Base-by-base conservation (phyloP, 768 basidiomycete species). In the Serpula lacrymans region DNA sequence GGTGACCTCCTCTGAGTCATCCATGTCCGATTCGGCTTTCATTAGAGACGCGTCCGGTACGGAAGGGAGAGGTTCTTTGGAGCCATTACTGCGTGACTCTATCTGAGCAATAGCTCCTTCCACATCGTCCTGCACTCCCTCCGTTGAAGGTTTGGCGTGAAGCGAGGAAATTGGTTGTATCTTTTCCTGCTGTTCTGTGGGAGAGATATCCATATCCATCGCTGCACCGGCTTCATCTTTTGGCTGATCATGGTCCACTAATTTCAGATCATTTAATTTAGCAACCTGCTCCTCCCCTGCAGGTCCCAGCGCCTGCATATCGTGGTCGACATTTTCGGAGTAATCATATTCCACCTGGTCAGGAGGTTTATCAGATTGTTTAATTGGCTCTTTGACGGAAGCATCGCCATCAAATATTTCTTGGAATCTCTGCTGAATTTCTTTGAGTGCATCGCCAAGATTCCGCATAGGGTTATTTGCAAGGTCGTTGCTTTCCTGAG, bases 281-380 rank as follows among this genome's bases (percentile, higher is more conserved):
- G 87, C 84, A 9, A 79, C 77, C 57, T 93, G 80, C 50, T 95
- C 91, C 30, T 89, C 82, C 8, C 76, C 81, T 3, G 94, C 84
- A 1, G 90, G 81, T 5, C 91, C 95, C 16, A 98, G 75, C 1
- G 93, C 91, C 62, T 95, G 91, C 79, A 87, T 87, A 24, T 84
- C 77, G 40, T 84, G 67, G 45, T 77, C 79, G 27, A 82, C 82
- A 2, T 86, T 49, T 77, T 41, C 72, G 72, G 28, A 88, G 64
- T 49, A 50, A 2, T 42, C 44, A 60, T 95, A 91, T 58, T 96
- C 89, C 11, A 96, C 60, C 49, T 81, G 77, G 6, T 75, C 64
- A 29, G 69, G 66, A 14, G 55, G 46, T n/a, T 59, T 54, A 28
- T 71, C 64, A 29, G 69, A 66, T 14, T 54, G 46, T n/a, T 59